Percentiles rank a stretch among this genome's conserved stretches.
phyloP scores from a whole-genome alignment of 164 flowering plant species.

The Macadamia integrifolia region DNA sequence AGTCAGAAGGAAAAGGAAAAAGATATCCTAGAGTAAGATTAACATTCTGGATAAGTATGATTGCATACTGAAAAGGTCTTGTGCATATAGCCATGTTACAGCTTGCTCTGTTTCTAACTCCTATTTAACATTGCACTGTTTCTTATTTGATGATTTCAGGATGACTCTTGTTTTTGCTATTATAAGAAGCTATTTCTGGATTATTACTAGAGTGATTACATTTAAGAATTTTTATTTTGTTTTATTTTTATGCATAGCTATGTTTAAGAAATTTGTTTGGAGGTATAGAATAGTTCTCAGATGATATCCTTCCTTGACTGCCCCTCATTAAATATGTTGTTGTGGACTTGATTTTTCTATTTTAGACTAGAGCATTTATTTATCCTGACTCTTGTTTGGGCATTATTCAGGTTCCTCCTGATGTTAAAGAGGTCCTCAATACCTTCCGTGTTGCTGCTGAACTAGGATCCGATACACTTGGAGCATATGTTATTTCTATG shows the following conservation, averaged over 20 bases:
- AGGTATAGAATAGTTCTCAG: neutral
- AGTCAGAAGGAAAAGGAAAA: no score
- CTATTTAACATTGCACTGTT: neutral
- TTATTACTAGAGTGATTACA: neutral
- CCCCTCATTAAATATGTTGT: no score
- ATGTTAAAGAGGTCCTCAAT: no score
- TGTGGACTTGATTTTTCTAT: neutral
- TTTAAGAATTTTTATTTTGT: neutral
- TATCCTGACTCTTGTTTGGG: constrained; percentile 2
- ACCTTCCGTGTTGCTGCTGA: no score
- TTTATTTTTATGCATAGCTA: no score
- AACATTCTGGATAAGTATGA: neutral
- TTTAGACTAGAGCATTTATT: neutral
- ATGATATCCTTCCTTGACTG: neutral
- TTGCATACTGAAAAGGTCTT: neutral
- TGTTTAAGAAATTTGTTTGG: neutral
- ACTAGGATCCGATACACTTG: no score
- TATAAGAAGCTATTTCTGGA: neutral
- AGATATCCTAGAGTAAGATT: no score
- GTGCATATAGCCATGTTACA: neutral
- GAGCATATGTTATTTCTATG: no score
- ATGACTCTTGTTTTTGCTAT: neutral
- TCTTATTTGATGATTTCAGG: neutral
- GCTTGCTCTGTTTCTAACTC: neutral
- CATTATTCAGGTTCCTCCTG: no score